A percentile compares a stretch with the other conserved stretches of the same genome.
These are phyloP conservation scores for Curvularia sp. DNA, from an alignment of 2,329 filamentous ascomycete species.

Conservation along the genomic window DNA sequence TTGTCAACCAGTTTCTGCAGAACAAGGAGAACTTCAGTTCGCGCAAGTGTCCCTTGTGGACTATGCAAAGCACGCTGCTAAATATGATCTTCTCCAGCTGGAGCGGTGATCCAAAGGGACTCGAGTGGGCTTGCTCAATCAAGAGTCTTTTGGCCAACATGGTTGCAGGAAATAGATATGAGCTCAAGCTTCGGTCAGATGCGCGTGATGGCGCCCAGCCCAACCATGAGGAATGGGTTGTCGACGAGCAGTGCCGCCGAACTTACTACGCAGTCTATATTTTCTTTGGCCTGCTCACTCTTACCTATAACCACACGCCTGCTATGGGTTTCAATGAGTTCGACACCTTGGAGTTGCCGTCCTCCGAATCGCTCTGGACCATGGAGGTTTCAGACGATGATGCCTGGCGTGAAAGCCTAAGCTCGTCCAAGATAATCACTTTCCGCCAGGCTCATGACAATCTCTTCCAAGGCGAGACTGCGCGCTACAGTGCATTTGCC, in stretches of 20 bases:
- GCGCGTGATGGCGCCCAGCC: constrained; percentile 79
- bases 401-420: constrained; percentile 82
- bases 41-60: constrained; percentile 95
- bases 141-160: constrained; percentile 98
- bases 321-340: constrained; percentile 99
- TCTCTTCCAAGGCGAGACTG: constrained; percentile 89
- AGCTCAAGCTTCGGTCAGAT: constrained; percentile 91
- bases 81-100: constrained; percentile 99
- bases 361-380: constrained; percentile 94
- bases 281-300: constrained; percentile 92
- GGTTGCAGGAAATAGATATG: constrained; percentile 96
- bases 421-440: constrained; percentile 75
- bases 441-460: constrained; percentile 95
- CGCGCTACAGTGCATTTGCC: constrained; percentile 94
- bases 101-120: constrained; percentile 96
- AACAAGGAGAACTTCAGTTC: constrained; percentile 99
- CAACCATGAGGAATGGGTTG: constrained; percentile 88
- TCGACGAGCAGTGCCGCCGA: constrained; percentile 93
- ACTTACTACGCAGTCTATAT: constrained; percentile 99
- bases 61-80: constrained; percentile 93
- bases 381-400: constrained; percentile 78
- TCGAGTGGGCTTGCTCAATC: constrained; percentile 99
- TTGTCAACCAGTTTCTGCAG: constrained; percentile 95
- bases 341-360: constrained; percentile 88
- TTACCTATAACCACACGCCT: constrained; percentile 97